These are phyloP conservation scores for Apophysomyces sp. DNA, from an alignment of 371 early-diverging fungal genomes.

Conservation along the genomic window DNA sequence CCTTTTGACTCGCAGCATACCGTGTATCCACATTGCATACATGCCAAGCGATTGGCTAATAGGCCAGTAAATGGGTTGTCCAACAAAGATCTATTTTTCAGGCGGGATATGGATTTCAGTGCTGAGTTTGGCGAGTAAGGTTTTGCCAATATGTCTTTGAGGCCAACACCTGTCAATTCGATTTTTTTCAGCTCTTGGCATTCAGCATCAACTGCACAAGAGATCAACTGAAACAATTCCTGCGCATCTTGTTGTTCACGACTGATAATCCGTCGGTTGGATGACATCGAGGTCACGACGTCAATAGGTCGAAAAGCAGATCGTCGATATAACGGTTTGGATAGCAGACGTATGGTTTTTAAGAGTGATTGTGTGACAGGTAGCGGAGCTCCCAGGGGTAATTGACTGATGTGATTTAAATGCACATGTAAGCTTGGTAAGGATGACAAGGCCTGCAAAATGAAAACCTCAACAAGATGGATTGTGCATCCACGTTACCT, in stretches of 20 bases:
- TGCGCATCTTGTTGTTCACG: conserved; percentile 91
- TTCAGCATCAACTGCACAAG: conserved; percentile 71
- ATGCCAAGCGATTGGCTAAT: conserved; percentile 70
- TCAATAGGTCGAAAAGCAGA: conserved; percentile 30
- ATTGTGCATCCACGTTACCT: conserved; percentile 48
- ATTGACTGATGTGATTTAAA: conserved; percentile 20
- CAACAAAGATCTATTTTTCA: background rate
- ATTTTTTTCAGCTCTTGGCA: conserved; percentile 9
- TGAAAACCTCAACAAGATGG: background rate
- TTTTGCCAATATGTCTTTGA: conserved; percentile 14
- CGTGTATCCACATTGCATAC: conserved; percentile 76
- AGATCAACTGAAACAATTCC: conserved; percentile 84
- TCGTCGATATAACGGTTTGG: conserved; percentile 20
- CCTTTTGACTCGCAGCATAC: conserved; percentile 28
- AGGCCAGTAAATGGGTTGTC: conserved; percentile 70
- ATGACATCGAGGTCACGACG: conserved; percentile 27
- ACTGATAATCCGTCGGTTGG: conserved; percentile 49
- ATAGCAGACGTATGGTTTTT: conserved; percentile 31
- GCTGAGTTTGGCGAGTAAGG: background rate
- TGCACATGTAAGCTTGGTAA: conserved; percentile 32
- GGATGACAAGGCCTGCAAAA: conserved; percentile 48
- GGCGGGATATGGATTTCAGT: background rate
- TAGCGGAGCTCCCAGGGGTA: conserved; percentile 3
- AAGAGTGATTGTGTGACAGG: conserved; percentile 37
- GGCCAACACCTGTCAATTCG: conserved; percentile 11